Base-by-base conservation (phyloP, 345 rosid genomes). In the Eucalyptus urophylla region DNA sequence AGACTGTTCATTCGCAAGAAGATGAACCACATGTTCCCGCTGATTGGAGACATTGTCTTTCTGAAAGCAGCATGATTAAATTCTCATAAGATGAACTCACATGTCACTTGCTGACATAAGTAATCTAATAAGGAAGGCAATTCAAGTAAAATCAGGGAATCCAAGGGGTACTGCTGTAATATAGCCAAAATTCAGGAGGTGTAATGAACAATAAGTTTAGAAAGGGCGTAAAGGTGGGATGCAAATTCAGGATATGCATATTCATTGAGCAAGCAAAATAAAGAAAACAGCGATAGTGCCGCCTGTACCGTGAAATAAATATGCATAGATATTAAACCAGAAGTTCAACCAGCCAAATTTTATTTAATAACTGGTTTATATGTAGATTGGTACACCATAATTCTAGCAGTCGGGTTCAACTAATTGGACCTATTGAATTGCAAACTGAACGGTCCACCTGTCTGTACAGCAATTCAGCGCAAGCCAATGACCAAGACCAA, bases 1-100 rank as follows among this genome's bases (percentile, higher is more conserved):
- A 90, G 98, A 96, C 92, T 97, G 99, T 93, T 97, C 98, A 92
- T 97, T 97, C 13, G 97, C 94, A 37, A 97, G 99, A 81, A 97
- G 97, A 91, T 95, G 99, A 93, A 95, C 97, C 83, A 97, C 89
- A 90, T 97, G 99, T 89, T 97, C 99, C 76, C 99, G 98, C 93
- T 97, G 99, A 88, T 97, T 97, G 47, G 98, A 95, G 87, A 97
- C 98, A 90, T 95, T 97, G 95, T 96, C 99, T 93, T 94, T 97
- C 99, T 97, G 96, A 54, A 83, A 88, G 58, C 3, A 86, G 91
- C 12, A 88, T 67, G 76, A 87, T 50, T 54, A 76, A 37, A 72
- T 19, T 72, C 25, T 72, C 81, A 19, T 37, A 21, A 72, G 45
- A 76, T 3, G 8, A 37, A 76, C 83, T 76, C 83, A 37, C 83